Evolutionary conservation across 2,329 filamentous ascomycete species (phyloP), one percentile per base, ranked within the genome.

Genomic region (Venturia effusa): DNA sequence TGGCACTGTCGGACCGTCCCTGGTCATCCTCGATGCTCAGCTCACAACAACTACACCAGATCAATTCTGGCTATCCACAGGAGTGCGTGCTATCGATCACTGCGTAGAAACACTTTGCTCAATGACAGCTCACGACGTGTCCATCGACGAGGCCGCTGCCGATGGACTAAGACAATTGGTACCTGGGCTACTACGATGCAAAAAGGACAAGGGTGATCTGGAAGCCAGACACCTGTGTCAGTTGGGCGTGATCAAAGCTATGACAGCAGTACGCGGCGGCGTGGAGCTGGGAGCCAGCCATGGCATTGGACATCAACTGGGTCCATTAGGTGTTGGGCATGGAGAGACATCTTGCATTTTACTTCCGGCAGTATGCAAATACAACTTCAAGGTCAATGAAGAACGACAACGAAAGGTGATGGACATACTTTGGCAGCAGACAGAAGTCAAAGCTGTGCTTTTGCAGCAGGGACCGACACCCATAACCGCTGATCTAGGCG

Each of bases 321-420:
- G 72, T 17, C 82, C 83, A 0, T 70, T 83, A 3, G 83, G 83
- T 0, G 83, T 86, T 1, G 79, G 81, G 0, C 83, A 87, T 68
- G 84, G 84, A 13, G 83, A 84, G 70, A 86, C 83, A 34, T 83
- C 80, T 67, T 86, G 79, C 69, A 79, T 81, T 57, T 74, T 83
- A 64, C 74, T 81, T 41, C 83, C 83, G 0, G 77, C 80, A 0
- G 82, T 86, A 6, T 81, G 81, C 69, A 81, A 80, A 68, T 86
- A 77, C 68, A 87, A 86, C 64, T 59, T 59, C 22, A 61, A 62
- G 27, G 66, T 60, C 22, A 63, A 64, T 22, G 43, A 24, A 27
- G 55, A 43, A 32, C 27, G 40, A 41, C 81, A 83, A 70, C 68
- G 70, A 11, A 71, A 71, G 1, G 71, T 80, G 1, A 69, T 71